Base-by-base conservation (phyloP, 352 stramenopile genomes). In the Saprolegnia diclina region DNA sequence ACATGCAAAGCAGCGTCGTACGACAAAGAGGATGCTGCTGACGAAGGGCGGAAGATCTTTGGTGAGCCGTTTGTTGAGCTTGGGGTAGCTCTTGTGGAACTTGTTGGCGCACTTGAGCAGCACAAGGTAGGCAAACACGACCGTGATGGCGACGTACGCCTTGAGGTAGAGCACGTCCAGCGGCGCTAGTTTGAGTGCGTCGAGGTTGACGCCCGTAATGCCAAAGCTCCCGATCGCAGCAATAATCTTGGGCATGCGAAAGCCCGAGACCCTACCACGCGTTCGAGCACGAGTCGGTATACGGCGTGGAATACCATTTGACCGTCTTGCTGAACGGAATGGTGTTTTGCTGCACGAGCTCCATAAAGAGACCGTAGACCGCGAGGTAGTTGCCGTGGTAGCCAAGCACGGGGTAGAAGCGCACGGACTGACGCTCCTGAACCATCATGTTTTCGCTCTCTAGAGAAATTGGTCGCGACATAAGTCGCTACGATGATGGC, bases 71-170 rank as follows among this genome's bases (percentile, higher is more conserved):
- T 74, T 76, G 71, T 89, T 82, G 14, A 89, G 65, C 24, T 79
- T 53, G 5, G 72, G 72, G 42, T 75, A 86, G 35, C 71, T 84
- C 37, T 89, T 79, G 56, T 81, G 81, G 67, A 89, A 89, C 53
- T 84, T 84, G 76, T 89, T 89, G 18, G 79, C 76, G n/a, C 79
- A 82, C 70, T 89, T 89, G 64, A 89, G 65, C 57, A 85, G 62
- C 21, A 87, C n/a, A 45, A 84, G 76, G 75, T 77, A 89, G 9
- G 72, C 29, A 10, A 74, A 1, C 16, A 89, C 62, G 40, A 73
- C 53, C 1, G 73, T 4, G 0, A 73, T 64, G 45, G 67, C 77
- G n/a, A 79, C n/a, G 18, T 71, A 35, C 11, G 71, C 76, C 66
- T 83, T 83, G 42, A 81, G 61, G 37, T 79, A 69, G 14, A 52